phyloP scores from a whole-genome alignment of 345 rosid species.

The Dimocarpus longan region DNA sequence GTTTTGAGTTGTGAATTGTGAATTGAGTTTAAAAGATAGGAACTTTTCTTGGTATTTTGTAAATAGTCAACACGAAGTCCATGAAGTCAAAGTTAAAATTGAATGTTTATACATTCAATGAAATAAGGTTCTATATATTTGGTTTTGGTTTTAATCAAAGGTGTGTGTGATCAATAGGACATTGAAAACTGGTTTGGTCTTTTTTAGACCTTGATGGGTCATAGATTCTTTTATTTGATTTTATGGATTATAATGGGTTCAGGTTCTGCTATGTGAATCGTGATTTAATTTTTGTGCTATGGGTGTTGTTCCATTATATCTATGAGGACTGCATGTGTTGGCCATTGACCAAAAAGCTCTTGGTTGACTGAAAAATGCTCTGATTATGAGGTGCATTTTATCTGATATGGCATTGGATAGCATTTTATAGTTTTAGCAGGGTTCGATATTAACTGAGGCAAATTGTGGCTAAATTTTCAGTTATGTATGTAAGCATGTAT shows the following conservation, averaged over 20 bases:
- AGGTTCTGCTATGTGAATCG: not conserved
- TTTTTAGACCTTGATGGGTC: not conserved
- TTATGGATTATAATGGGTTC: not conserved
- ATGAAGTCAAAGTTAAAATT: not conserved
- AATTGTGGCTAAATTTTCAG: not conserved
- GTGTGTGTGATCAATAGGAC: constrained; percentile 3
- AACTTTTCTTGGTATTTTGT: not conserved
- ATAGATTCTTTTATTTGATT: not conserved
- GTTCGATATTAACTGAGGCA: not conserved
- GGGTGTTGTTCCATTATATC: not conserved
- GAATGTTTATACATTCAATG: not conserved
- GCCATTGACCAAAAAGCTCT: not conserved
- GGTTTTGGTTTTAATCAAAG: not conserved
- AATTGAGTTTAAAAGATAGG: not conserved
- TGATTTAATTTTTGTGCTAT: not conserved
- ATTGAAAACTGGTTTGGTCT: not conserved
- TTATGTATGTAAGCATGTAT: not conserved
- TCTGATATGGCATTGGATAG: not conserved
- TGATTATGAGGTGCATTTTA: not conserved
- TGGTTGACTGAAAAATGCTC: not conserved
- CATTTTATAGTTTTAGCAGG: not conserved
- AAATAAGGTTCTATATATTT: not conserved
- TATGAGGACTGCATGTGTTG: not conserved
- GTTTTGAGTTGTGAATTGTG: not conserved
- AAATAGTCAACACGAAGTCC: not conserved